Evolutionary conservation across 495 filamentous ascomycete species (phyloP), one percentile per base, ranked within the genome.

Genomic region (Trichoderma gamsii): DNA sequence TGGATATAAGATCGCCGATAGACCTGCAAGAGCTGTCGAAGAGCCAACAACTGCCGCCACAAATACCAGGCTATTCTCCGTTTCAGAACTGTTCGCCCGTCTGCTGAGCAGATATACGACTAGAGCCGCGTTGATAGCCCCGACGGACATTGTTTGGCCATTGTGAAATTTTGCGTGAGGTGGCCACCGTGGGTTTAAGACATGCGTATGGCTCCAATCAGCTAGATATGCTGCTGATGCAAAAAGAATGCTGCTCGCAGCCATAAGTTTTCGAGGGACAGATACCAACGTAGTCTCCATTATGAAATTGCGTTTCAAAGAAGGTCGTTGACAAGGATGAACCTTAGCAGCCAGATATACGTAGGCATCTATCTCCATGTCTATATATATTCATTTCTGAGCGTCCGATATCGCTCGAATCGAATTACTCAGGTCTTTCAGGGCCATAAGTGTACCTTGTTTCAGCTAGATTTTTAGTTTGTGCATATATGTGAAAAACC

Each of bases 151-250:
- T 11, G 18, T 56, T 23, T 56, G 51, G 16, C 51, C 51, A 16
- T 56, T 56, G 7, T 56, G 51, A 25, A 56, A 56, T n/a, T 56
- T 56, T 3, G 51, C 51, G 9, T 56, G 51, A 25, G 51, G 51
- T 56, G 51, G n/a, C n/a, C 51, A 52, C 8, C 49, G 49, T 23
- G 49, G 49, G 18, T 52, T 56, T 4, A 56, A 12, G 51, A 56
- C 51, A 25, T 56, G 51, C 21, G 51, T 56, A 25, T 56, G 51
- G 51, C 51, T 56, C 51, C 51, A 56, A n/a, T 25, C 51, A 11
- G 51, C 51, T 3, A 56, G n/a, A n/a, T 56, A 56, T 21, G 51
- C 51, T 21, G 51, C n/a, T 25, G 51, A 7, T 56, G 51, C 51
- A n/a, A 56, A 23, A 25, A 25, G n/a, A n/a, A 56, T 21, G 6